phyloP scores from a whole-genome alignment of 2,329 filamentous ascomycete species.

The Colletotrichum lini region DNA sequence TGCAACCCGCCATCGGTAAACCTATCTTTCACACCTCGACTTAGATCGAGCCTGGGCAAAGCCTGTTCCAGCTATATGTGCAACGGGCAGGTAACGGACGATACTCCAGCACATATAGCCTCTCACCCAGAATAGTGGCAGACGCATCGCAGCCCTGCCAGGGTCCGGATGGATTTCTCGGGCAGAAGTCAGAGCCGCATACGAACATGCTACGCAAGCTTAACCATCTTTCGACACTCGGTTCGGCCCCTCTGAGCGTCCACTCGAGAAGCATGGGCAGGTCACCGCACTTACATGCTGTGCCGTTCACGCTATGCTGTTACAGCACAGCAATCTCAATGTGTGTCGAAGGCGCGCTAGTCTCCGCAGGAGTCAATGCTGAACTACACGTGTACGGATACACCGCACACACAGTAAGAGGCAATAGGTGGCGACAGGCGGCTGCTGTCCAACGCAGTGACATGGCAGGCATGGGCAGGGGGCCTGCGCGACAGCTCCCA shows the following conservation, averaged over 20 bases:
- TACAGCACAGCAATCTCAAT: neutral
- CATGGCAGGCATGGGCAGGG: slow-evolving; percentile 9
- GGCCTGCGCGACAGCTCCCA: slow-evolving; percentile 12
- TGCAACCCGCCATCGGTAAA: slow-evolving; percentile 38
- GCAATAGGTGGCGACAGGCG: neutral
- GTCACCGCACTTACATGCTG: neutral
- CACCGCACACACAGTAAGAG: neutral
- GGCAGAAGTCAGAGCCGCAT: neutral
- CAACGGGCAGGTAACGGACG: neutral
- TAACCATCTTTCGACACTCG: neutral
- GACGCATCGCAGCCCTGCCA: neutral
- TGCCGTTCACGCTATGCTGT: neutral
- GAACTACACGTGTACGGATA: neutral
- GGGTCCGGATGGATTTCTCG: neutral
- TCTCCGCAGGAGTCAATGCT: neutral
- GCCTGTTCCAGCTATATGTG: slow-evolving; percentile 5
- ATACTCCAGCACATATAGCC: slow-evolving; percentile 35
- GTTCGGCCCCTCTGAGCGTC: neutral
- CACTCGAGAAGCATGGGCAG: neutral
- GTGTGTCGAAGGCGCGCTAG: neutral
- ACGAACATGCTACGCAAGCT: neutral
- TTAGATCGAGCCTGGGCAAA: slow-evolving; percentile 8
- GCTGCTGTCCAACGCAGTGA: too few species aligned
- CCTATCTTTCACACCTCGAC: slow-evolving; percentile 35
- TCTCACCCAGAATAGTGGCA: neutral